Base-by-base conservation (phyloP, 2,329 filamentous ascomycete species). In the Dothiorella sarmentorum region DNA sequence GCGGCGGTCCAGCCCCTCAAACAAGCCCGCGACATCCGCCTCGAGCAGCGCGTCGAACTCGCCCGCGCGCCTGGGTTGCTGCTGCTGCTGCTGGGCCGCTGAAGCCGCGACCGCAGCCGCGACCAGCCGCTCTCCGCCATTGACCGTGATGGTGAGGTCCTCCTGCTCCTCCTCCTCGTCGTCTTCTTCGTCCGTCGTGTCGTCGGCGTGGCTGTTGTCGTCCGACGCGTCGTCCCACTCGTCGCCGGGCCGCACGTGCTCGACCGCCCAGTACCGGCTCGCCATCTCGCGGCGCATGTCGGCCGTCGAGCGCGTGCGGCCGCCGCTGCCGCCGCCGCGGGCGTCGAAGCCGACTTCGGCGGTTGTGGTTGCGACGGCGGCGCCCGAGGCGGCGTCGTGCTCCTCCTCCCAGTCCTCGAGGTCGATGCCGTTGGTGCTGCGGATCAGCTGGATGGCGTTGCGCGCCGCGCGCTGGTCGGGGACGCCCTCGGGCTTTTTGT, bases 401-500 rank as follows among this genome's bases (percentile, higher is more conserved):
- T 58, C 31, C 22, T 58, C 40, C n/a, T 58, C 56, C 43, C 43
- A 51, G 17, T 58, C 43, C 15, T 58, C 56, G 15, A 58, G 43
- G 38, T 59, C 57, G 47, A 59, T 26, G 45, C 57, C 57, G 47
- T 59, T 42, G 27, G 29, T 47, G 17, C 18, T 22, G 37, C 56
- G 56, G 43, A 59, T 45, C 29, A 59, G 45, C 45, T 49, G 26
- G 45, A 59, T 35, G 37, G 57, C 57, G 57, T 44, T 49, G 45
- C 49, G 37, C 18, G 47, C 57, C 38, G 45, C 37, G 57, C 57
- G 57, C 27, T 53, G 57, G 45, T 37, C 45, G 7, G 40, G 47
- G 7, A 47, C 18, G 29, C 57, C 57, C 13, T 42, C 26, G 13
- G 57, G 57, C 27, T 37, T 38, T 26, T 49, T 49, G 29, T 33